Percentiles rank a stretch among this genome's conserved stretches.
These are phyloP conservation scores for Phytophthora quininea DNA, from an alignment of 352 stramenopile species.

Conservation along the genomic window DNA sequence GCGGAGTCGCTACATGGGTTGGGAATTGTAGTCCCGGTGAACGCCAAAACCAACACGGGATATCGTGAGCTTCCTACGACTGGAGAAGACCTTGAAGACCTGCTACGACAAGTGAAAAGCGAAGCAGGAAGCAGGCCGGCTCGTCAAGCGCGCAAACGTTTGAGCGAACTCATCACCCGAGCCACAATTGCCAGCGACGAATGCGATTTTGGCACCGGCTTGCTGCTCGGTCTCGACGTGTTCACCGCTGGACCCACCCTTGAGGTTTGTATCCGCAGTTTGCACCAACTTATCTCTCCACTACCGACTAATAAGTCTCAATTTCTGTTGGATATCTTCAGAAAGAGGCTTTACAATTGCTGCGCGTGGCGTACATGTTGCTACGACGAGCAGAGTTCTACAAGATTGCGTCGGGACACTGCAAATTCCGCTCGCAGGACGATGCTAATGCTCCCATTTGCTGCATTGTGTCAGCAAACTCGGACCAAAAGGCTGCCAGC, in stretches of 20 bases:
- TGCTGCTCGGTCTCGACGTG: slow-evolving; percentile 67
- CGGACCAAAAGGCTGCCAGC: background rate
- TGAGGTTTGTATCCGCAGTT: slow-evolving; percentile 30
- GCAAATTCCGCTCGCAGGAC: slow-evolving; percentile 32
- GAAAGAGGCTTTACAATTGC: slow-evolving; percentile 54
- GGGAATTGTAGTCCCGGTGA: slow-evolving; percentile 58
- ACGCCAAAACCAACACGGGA: slow-evolving; percentile 55
- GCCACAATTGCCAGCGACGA: slow-evolving; percentile 75
- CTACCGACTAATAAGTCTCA: background rate
- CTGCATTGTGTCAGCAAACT: slow-evolving; percentile 7
- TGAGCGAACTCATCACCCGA: slow-evolving; percentile 65
- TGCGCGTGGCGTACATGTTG: slow-evolving; percentile 60
- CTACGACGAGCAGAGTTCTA: slow-evolving; percentile 51
- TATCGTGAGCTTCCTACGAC: slow-evolving; percentile 59
- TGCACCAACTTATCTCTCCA: background rate
- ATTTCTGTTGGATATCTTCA: slow-evolving; percentile 17
- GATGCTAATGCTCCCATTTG: slow-evolving; percentile 8
- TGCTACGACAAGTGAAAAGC: slow-evolving; percentile 37
- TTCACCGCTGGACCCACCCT: slow-evolving; percentile 49
- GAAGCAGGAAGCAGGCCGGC: slow-evolving; percentile 21
- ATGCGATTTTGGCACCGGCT: slow-evolving; percentile 69
- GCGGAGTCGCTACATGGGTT: slow-evolving; percentile 47
- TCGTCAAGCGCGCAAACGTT: slow-evolving; percentile 28
- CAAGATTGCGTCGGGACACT: slow-evolving; percentile 43
- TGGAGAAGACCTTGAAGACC: slow-evolving; percentile 33